Conservation (phyloP, 2,329 filamentous ascomycete genomes). For the Colletotrichum camelliae region DNA sequence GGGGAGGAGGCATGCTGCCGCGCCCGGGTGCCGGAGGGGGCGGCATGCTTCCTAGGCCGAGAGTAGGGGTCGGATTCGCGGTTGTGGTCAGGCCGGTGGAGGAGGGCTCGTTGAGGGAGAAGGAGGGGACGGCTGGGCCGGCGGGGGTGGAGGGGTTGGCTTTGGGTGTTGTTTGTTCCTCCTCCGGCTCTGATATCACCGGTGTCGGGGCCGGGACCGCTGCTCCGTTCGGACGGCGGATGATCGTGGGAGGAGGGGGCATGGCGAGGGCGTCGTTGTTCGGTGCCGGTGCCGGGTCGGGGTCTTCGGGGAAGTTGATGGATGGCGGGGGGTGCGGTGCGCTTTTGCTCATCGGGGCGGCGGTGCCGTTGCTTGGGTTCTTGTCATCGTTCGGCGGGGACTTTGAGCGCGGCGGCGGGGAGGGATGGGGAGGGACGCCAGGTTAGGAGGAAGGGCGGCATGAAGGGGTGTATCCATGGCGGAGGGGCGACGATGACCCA, state of each 20-base stretch:
- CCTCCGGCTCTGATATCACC: conserved; percentile 29
- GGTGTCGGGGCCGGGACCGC: background rate
- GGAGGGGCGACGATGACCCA: conserved; percentile 61
- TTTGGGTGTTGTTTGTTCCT: conserved; percentile 58
- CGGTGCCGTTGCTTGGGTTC: background rate
- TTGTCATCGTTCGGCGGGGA: background rate
- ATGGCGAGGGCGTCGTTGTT: conserved; percentile 37
- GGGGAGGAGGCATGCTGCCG: conserved; percentile 20
- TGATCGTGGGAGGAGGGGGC: conserved; percentile 33
- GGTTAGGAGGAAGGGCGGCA: conserved; percentile 43
- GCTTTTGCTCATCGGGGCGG: background rate
- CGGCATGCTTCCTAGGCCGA: background rate
- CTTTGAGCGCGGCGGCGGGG: background rate
- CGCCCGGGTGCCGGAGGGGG: conserved; percentile 25
- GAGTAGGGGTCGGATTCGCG: conserved; percentile 19
- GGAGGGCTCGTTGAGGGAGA: conserved; percentile 42
- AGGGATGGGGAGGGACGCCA: background rate
- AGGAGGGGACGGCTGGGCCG: conserved; percentile 43
- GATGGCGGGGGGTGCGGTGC: conserved; percentile 3
- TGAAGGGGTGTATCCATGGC: conserved; percentile 50
- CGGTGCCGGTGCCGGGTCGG: background rate
- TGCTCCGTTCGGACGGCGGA: background rate
- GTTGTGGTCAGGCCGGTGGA: conserved; percentile 8
- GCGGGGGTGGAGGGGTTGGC: conserved; percentile 37
- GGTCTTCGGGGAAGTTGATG: background rate